Percentiles rank a stretch among this genome's conserved stretches.
Evolutionary conservation across 1,139 yeast genomes (phyloP).

Genomic region (Nadsonia starkeyi-henricii): DNA sequence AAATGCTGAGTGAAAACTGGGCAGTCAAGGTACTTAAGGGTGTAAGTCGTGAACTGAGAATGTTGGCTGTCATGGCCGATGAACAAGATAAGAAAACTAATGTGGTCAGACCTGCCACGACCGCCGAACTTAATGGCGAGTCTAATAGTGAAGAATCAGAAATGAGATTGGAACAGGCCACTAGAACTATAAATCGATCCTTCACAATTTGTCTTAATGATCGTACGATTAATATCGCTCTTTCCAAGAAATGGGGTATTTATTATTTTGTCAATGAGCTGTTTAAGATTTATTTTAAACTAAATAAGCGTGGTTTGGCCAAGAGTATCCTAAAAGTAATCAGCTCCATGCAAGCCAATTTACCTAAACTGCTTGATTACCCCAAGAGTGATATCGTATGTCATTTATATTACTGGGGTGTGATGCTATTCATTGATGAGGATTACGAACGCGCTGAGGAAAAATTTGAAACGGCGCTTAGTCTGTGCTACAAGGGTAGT

Average conservation of each 20-base stretch:
- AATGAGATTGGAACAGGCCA: slow-evolving; percentile 38
- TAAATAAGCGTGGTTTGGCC: slow-evolving; percentile 63
- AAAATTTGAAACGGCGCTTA: slow-evolving; percentile 37
- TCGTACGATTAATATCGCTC: slow-evolving; percentile 37
- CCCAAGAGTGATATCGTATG: slow-evolving; percentile 43
- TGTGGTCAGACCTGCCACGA: neutral
- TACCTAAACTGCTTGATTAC: slow-evolving; percentile 35
- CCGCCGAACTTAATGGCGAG: slow-evolving; percentile 7
- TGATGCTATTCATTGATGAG: slow-evolving; percentile 48
- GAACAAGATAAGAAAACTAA: neutral
- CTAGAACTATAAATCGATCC: slow-evolving; percentile 46
- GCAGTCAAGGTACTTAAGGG: neutral
- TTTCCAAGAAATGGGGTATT: slow-evolving; percentile 50
- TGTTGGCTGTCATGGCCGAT: neutral
- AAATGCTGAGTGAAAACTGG: neutral
- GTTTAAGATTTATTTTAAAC: slow-evolving; percentile 55
- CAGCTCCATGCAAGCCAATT: slow-evolving; percentile 36
- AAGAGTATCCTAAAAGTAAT: slow-evolving; percentile 67
- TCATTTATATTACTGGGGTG: slow-evolving; percentile 53
- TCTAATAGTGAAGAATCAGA: slow-evolving; percentile 10
- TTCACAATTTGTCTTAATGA: slow-evolving; percentile 73
- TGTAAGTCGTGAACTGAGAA: neutral
- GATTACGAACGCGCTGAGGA: slow-evolving; percentile 39
- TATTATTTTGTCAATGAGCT: slow-evolving; percentile 64
- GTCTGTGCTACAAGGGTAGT: slow-evolving; percentile 20